Evolutionary conservation across 106 monocot species (phyloP), one percentile per base, ranked within the genome.

Genomic region (Platanthera guangdongensis): DNA sequence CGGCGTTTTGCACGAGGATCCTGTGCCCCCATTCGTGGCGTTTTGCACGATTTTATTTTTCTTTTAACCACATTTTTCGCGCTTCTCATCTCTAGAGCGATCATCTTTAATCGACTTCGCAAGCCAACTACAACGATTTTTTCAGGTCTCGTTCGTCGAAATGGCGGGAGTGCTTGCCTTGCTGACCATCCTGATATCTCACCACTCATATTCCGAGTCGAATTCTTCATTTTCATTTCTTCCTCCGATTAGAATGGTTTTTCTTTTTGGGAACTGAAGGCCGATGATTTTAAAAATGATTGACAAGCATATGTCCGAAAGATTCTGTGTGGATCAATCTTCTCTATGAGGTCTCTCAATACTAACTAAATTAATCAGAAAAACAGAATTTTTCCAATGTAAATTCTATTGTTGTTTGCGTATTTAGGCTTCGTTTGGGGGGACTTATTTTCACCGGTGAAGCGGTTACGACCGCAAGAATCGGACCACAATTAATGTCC

Each of bases 91-190:
- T 59, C 39, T 39, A 39, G 39, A 39, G 39, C 39, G 39, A 39
- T 39, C 39, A 39, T 39, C 39, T 39, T 39, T 59, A 6, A 8
- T 59, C 19, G 1, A 9, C 13, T 9, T 52, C 4, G 52, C 2
- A 52, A 9, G 52, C 8, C 32, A 28, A 65, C 80, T 47, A 77
- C 83, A 83, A 83, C 68, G 92, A 89, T n/a, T 81, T 80, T 51
- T 21, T 65, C 18, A 47, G 89, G 92, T 92, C 89, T 92, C 89
- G 89, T 89, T 92, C 92, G 82, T 89, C 89, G 83, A 89, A 92
- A 92, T 68, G 87, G 89, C 85, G 50, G 2, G 52, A 8, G 52
- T 62, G 39, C 51, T 73, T 68, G 87, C 92, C 92, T 92, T 92
- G 92, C 77, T 85, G 89, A 92, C 89, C 78, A 92, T 68, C 51